Base-by-base conservation (phyloP, 495 filamentous ascomycete species). In the Penicillium dipodomyicola region DNA sequence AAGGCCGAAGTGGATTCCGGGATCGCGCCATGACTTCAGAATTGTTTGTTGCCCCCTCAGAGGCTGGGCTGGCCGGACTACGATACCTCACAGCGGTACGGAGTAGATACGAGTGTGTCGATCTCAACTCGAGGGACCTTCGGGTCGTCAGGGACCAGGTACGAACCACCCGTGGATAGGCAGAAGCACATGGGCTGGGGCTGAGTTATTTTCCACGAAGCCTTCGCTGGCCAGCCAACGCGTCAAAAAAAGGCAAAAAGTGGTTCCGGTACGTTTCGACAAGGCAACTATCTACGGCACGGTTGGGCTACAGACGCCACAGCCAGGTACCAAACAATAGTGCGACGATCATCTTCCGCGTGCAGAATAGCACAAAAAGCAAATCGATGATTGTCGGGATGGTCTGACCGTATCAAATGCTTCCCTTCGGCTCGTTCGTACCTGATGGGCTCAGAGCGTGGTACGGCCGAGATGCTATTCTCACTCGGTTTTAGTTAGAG, bases 341-440 rank as follows among this genome's bases (percentile, higher is more conserved):
- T 10, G 32, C 19, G 63, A 56, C 51, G 63, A 66, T 66, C 63
- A 54, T 61, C 50, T 55, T 63, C 57, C 60, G 50, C 57, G 33
- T 63, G 15, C 35, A 39, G 35, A 17, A 57, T 55, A 58, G 32
- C 19, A 10, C 25, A n/a, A 14, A 15, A 37, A 23, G 19, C 32
- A 17, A 17, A 15, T 54, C 43, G 22, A 22, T 47, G 42, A 54
- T 35, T 58, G 57, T 48, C 54, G 51, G 15, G 37, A 49, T 56
- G 57, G 54, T 23, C 60, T 64, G 57, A 58, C 51, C 39, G 50
- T 55, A 58, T 63, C 57, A 54, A 15, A 29, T 25, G 10, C 23
- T 35, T 40, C 5, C 11, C 20, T 12, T 39, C 20, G 37, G 17
- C 30, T 58, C 40, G 27, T 32, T 23, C 27, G 4, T 29, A 46